Conservation (phyloP, 1,139 yeast genomes). For the Yamadazyma blattariae region DNA sequence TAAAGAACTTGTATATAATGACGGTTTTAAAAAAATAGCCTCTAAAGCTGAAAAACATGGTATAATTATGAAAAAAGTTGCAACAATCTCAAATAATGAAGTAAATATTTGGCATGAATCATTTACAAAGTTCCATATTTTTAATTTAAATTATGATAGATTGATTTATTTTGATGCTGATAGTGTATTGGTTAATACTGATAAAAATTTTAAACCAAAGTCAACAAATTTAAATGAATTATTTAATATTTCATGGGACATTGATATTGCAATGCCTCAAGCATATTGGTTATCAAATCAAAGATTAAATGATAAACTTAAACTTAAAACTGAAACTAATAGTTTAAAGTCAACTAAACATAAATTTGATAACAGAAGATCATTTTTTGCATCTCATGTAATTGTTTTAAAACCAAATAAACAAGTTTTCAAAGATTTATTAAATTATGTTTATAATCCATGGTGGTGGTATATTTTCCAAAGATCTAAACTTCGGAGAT, state of each 20-base stretch:
- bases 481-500: conserved; percentile 19
- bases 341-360: conserved; percentile 25
- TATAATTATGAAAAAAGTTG: conserved; percentile 8
- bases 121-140: conserved; percentile 53
- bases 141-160: conserved; percentile 45
- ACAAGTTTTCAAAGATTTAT: conserved; percentile 23
- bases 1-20: conserved; percentile 11
- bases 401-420: conserved; percentile 45
- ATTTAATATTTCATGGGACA: conserved; percentile 25
- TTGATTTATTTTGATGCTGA: conserved; percentile 44
- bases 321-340: conserved; percentile 13
- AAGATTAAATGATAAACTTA: not conserved
- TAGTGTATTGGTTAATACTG: conserved; percentile 26
- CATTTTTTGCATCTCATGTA: conserved; percentile 41
- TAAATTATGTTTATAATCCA: conserved; percentile 30
- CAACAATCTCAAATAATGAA: conserved; percentile 1
- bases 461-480: conserved; percentile 26
- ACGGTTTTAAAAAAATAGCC: not conserved
- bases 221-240: conserved; percentile 30
- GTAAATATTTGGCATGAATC: conserved; percentile 43
- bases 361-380: conserved; percentile 26
- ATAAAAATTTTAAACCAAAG: conserved; percentile 4
- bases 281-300: conserved; percentile 34
- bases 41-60: conserved; percentile 7
- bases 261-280: conserved; percentile 33